Evolutionary conservation across 352 stramenopile species (phyloP).

Genomic region (Halophytophthora polymorphica): DNA sequence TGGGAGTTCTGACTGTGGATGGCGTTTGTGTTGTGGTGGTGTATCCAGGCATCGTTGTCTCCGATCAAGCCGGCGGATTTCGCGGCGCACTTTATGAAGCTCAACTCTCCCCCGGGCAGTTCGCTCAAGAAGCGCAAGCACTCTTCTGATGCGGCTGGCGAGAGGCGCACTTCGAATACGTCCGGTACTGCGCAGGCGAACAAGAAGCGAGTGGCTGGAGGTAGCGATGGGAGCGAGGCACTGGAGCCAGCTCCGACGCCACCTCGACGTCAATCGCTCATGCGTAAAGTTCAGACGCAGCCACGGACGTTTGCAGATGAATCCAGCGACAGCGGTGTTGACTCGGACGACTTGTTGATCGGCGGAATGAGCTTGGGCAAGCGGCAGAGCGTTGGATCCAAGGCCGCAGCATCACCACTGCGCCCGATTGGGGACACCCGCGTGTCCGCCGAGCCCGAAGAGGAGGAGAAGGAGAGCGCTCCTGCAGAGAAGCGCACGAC

Average conservation of each 20-base stretch:
- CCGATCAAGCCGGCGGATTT: conserved; percentile 68
- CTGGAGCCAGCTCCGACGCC: conserved; percentile 10
- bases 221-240: conserved; percentile 3
- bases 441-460: conserved; percentile 1
- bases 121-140: conserved; percentile 55
- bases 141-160: conserved; percentile 14
- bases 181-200: conserved; percentile 12
- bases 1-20: conserved; percentile 2
- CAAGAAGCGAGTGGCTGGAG: conserved; percentile 19
- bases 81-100: conserved; percentile 50
- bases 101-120: conserved; percentile 49
- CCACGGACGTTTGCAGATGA: conserved; percentile 45
- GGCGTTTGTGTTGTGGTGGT: conserved; percentile 8
- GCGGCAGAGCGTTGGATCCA: conserved; percentile 2
- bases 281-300: conserved; percentile 39
- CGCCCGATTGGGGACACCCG: neutral
- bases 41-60: conserved; percentile 69
- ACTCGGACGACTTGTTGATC: conserved; percentile 38
- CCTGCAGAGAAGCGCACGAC: conserved; percentile 13
- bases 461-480: conserved; percentile 6
- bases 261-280: conserved; percentile 48
- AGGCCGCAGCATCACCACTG: conserved; percentile 11
- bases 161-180: neutral
- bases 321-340: conserved; percentile 46
- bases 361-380: conserved; percentile 16